Percentiles rank a stretch among this genome's conserved stretches.
Conservation (phyloP, 345 rosid species). For the Arabis alpina region DNA sequence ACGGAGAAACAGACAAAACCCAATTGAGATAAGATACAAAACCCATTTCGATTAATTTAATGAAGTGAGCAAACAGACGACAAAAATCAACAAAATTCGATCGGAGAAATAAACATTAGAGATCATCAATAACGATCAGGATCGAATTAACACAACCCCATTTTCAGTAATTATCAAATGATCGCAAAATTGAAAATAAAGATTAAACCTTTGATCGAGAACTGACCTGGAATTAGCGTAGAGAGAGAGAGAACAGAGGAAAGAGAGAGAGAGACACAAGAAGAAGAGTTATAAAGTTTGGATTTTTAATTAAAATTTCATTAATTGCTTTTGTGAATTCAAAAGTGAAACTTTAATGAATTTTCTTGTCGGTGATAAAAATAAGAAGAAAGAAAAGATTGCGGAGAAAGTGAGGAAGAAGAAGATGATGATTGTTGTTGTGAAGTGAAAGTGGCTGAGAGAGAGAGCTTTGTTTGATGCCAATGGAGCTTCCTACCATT, state of each 20-base stretch:
- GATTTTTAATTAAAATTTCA: conserved; percentile 17
- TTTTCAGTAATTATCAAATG: not conserved
- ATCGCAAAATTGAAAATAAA: conserved; percentile 7
- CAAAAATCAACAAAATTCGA: conserved; percentile 7
- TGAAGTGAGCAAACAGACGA: conserved; percentile 5
- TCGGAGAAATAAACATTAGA: not conserved
- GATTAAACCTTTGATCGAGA: conserved; percentile 32
- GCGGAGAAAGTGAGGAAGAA: conserved; percentile 34
- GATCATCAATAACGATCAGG: conserved; percentile 14
- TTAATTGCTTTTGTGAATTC: conserved; percentile 21
- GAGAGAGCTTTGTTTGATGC: conserved; percentile 30
- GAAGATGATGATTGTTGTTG: conserved; percentile 34
- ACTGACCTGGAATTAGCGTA: conserved; percentile 6
- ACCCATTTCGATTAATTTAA: conserved; percentile 8
- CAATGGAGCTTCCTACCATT: conserved; percentile 27
- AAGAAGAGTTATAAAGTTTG: conserved; percentile 1
- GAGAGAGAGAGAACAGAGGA: conserved; percentile 32
- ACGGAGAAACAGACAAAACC: conserved; percentile 30
- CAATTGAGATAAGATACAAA: too few species aligned
- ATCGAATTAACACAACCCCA: not conserved
- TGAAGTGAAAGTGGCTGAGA: conserved; percentile 29
- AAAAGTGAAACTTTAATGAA: conserved; percentile 1
- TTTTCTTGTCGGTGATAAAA: not conserved
- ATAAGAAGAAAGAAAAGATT: conserved; percentile 27
- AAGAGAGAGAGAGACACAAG: conserved; percentile 30